These are phyloP conservation scores for Coriaria nepalensis DNA, from an alignment of 306 rosid species.

Conservation along the genomic window DNA sequence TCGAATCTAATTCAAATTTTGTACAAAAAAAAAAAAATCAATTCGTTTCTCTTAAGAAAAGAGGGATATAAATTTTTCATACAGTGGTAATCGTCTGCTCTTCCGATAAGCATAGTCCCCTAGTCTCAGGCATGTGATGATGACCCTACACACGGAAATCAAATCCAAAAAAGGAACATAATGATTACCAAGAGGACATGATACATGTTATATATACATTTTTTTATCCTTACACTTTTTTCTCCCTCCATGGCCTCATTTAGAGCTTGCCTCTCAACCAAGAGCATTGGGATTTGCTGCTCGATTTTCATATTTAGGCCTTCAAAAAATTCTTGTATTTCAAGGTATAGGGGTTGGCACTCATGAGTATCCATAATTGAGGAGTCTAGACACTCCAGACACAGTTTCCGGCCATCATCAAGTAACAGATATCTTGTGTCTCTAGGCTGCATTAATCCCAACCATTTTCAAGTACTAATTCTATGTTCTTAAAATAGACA, in stretches of 20 bases:
- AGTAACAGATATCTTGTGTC: conserved; percentile 71
- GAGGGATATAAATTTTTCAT: background rate
- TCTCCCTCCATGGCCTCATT: conserved; percentile 99
- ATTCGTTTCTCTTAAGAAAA: background rate
- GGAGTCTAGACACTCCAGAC: conserved; percentile 94
- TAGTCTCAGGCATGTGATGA: conserved; percentile 90
- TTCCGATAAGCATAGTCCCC: conserved; percentile 98
- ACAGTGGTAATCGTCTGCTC: conserved; percentile 88
- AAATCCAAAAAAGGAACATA: conserved; percentile 10
- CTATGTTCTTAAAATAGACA: background rate
- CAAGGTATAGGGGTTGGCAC: conserved; percentile 95
- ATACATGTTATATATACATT: background rate
- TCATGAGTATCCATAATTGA: conserved; percentile 93
- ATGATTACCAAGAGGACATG: background rate
- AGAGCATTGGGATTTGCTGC: conserved; percentile 97
- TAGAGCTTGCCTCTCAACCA: conserved; percentile 98
- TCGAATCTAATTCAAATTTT: background rate
- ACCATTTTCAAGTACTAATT: conserved; percentile 17
- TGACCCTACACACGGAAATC: conserved; percentile 52
- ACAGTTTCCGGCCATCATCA: conserved; percentile 89
- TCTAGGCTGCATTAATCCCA: conserved; percentile 55
- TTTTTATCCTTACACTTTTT: conserved; percentile 42
- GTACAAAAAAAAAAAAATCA: background rate
- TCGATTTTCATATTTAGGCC: conserved; percentile 91
- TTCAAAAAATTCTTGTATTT: conserved; percentile 91